phyloP scores from a whole-genome alignment of 2,329 filamentous ascomycete genomes.

The Arthrocladium fulminans region DNA sequence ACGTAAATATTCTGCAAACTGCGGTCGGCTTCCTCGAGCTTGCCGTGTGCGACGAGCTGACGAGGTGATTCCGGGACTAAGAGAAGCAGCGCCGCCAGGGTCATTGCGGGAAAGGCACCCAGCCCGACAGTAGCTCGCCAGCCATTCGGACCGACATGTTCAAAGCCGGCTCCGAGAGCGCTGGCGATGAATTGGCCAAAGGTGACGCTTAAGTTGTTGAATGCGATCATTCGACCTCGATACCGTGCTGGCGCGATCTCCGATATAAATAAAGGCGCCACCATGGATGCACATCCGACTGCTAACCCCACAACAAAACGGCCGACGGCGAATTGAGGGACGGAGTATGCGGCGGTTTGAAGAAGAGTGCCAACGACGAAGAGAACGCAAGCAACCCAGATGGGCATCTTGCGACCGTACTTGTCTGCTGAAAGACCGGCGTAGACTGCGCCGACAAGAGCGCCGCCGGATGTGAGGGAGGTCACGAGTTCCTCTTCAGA shows the following conservation, averaged over 20 bases:
- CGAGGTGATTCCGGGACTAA: constrained; percentile 44
- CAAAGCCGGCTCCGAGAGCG: constrained; percentile 33
- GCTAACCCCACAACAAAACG: constrained; percentile 73
- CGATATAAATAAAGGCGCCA: constrained; percentile 73
- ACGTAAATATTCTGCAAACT: constrained; percentile 26
- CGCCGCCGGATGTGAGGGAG: constrained; percentile 55
- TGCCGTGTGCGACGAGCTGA: constrained; percentile 38
- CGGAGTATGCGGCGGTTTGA: constrained; percentile 62
- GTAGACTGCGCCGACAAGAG: constrained; percentile 70
- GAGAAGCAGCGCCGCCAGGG: constrained; percentile 35
- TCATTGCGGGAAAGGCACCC: constrained; percentile 39
- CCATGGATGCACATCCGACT: constrained; percentile 80
- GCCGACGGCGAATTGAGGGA: constrained; percentile 61
- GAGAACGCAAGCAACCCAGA: constrained; percentile 67
- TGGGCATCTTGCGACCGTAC: constrained; percentile 65
- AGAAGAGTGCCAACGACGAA: constrained; percentile 67
- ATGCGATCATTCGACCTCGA: constrained; percentile 15
- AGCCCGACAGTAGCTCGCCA: constrained; percentile 44
- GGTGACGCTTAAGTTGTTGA: constrained; percentile 28
- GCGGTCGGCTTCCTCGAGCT: constrained; percentile 32
- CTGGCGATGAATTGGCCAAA: constrained; percentile 34
- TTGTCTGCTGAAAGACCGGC: constrained; percentile 71
- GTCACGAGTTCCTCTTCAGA: constrained; percentile 45
- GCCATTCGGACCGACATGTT: constrained; percentile 32
- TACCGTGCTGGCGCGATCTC: constrained; percentile 14